Conservation (phyloP, 2,329 filamentous ascomycete species). For the Colletotrichum sp. region DNA sequence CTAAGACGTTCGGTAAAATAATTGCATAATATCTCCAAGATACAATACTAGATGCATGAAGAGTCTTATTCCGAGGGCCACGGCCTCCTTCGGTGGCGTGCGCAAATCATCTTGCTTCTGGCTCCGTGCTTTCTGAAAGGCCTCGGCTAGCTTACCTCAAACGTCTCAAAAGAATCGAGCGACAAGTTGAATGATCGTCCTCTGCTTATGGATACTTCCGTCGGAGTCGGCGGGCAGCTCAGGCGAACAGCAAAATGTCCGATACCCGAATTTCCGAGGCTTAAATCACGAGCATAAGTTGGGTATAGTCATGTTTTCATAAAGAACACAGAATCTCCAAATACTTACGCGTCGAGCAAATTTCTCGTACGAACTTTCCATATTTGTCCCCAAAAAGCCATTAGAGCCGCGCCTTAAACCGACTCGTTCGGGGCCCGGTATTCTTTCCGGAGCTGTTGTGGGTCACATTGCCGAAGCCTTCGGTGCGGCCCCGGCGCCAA, state of each 20-base stretch:
- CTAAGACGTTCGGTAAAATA: fast-evolving
- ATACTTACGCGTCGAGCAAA: neutral
- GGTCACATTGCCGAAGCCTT: neutral
- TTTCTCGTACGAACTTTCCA: neutral
- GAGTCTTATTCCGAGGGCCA: neutral
- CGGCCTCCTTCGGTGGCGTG: neutral
- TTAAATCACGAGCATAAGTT: neutral
- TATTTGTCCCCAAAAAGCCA: neutral
- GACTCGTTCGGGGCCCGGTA: neutral
- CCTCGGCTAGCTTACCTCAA: neutral
- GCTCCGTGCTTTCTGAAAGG: neutral
- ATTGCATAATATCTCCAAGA: no score
- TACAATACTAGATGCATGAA: neutral
- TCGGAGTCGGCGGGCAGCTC: neutral
- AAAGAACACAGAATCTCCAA: neutral
- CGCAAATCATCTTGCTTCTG: neutral
- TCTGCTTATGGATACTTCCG: neutral
- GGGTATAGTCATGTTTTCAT: neutral
- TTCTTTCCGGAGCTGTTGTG: neutral
- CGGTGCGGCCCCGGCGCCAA: neutral
- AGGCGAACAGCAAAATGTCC: neutral
- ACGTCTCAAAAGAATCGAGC: neutral
- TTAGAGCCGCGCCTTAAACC: neutral
- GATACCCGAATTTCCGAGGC: neutral
- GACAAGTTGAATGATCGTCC: neutral